A percentile compares a stretch with the other conserved stretches of the same genome.
Conservation (phyloP, 768 basidiomycete species). For the Boletus speciosus region DNA sequence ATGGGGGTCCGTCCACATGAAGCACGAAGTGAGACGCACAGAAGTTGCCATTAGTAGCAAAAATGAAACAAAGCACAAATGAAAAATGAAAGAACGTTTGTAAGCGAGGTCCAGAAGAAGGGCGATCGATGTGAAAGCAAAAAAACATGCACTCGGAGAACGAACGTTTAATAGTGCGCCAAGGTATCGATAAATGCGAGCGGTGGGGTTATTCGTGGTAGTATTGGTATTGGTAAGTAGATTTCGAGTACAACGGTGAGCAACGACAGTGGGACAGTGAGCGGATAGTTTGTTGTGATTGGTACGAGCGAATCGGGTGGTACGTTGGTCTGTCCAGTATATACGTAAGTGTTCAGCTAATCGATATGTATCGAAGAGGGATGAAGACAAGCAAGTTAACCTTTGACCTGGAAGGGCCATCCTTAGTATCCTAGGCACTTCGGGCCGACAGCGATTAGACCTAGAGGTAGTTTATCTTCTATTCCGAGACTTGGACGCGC, state of each 20-base stretch:
- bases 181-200: conserved; percentile 12
- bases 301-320: neutral
- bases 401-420: neutral
- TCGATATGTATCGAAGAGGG: neutral
- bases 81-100: conserved; percentile 1
- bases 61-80: neutral
- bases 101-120: neutral
- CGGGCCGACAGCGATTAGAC: neutral
- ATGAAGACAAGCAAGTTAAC: neutral
- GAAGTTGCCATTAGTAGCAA: neutral
- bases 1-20: conserved; percentile 3
- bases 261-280: neutral
- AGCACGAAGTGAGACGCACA: neutral
- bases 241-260: conserved; percentile 15
- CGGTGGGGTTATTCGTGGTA: neutral
- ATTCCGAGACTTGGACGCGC: conserved; percentile 54
- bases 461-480: conserved; percentile 34
- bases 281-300: neutral
- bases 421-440: neutral
- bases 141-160: conserved; percentile 7
- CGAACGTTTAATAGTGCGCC: conserved; percentile 8
- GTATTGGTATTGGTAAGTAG: conserved; percentile 9
- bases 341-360: neutral
- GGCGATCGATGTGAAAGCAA: neutral
- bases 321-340: neutral